Evolutionary conservation across 106 monocot species (phyloP), one percentile per base, ranked within the genome.

Genomic region (Phalaenopsis aphrodite): DNA sequence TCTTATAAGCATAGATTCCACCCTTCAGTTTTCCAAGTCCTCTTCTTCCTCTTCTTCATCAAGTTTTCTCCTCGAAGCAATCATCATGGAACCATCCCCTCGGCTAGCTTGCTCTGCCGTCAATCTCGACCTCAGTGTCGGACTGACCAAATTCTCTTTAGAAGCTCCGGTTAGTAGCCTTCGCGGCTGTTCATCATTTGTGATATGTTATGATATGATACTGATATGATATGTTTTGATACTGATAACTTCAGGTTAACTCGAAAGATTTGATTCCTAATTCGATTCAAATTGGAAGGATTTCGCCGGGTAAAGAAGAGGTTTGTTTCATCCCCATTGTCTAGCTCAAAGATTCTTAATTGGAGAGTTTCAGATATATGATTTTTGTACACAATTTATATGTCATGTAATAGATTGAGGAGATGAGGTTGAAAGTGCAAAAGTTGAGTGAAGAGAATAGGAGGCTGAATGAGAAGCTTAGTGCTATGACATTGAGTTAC

Each of bases 381-480:
- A 30, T 30, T 30, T 30, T 30, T 30, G 0, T 30, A 30, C 30
- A 30, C 30, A 8, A 23, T 65, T 5, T 30, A 52, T 52, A 12
- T 52, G 12, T 52, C 48, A 14, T 52, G 12, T 52, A 14, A 41
- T 5, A 79, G 79, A 17, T 24, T 17, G 41, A 47, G 4, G 77
- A 18, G 0, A 21, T 81, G 17, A 77, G 72, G 19, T 52, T 24
- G 41, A 80, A 85, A 52, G 4, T 85, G n/a, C 55, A 56, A 8
- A 38, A 55, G 36, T 2, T 72, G 36, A 78, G 36, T 19, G 85
- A 85, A 41, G 85, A 85, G 81, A 85, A 85, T 77, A 81, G 42
- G 49, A 61, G 9, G 37, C 14, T 84, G 75, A 79, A 75, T 36
- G 79, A 84, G 75, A 58, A 46, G 79, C 71, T 84, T 10, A 56